Conservation (phyloP, 306 rosid species). For the Lotus japonicus region DNA sequence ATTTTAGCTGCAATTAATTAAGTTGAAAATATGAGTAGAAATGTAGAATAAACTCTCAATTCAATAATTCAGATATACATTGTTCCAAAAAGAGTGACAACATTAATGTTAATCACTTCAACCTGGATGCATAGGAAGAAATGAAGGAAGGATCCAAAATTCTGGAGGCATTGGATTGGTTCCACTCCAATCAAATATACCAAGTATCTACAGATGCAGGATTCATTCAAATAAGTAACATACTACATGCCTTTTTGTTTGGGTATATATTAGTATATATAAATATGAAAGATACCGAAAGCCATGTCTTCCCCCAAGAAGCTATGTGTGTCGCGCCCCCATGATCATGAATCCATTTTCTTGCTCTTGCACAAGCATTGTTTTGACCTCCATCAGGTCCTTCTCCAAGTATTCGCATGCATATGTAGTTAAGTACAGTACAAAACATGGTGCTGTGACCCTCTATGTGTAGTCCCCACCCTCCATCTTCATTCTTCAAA, state of each 20-base stretch:
- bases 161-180: constrained; percentile 81
- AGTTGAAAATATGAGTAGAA: background rate
- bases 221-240: background rate
- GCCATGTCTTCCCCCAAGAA: constrained; percentile 91
- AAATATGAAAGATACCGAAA: constrained; percentile 37
- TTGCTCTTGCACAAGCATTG: constrained; percentile 58
- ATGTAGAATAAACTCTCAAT: background rate
- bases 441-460: constrained; percentile 80
- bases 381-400: constrained; percentile 53
- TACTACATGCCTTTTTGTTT: background rate
- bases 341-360: constrained; percentile 70
- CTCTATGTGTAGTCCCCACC: constrained; percentile 75
- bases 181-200: constrained; percentile 65
- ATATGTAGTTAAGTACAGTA: constrained; percentile 50
- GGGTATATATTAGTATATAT: background rate
- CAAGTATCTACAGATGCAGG: constrained; percentile 39
- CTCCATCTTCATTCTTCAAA: constrained; percentile 75
- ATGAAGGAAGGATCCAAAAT: constrained; percentile 75
- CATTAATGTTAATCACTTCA: background rate
- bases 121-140: constrained; percentile 77
- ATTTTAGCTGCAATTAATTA: constrained; percentile 58
- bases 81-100: background rate
- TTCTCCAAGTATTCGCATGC: constrained; percentile 69
- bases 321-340: constrained; percentile 58
- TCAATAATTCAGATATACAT: background rate